phyloP scores from a whole-genome alignment of 768 basidiomycete genomes.

The Suillus subalutaceus region DNA sequence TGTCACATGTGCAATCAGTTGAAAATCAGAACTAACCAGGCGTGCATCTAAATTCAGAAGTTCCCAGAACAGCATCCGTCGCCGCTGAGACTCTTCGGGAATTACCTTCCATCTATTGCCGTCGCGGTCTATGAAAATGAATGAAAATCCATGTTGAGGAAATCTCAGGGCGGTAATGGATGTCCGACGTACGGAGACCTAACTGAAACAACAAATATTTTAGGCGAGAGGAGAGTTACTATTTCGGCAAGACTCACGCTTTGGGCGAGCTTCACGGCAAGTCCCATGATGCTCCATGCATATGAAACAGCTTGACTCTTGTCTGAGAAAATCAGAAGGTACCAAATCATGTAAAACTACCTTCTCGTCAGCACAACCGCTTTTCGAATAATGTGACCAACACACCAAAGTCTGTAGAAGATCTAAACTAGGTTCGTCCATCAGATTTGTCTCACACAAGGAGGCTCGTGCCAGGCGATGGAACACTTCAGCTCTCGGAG shows the following conservation, averaged over 20 bases:
- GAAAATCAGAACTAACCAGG: slow-evolving; percentile 49
- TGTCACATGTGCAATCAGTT: slow-evolving; percentile 15
- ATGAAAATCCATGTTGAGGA: slow-evolving; percentile 11
- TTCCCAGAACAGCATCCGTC: slow-evolving; percentile 74
- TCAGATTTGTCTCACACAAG: slow-evolving; percentile 72
- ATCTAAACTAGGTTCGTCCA: slow-evolving; percentile 77
- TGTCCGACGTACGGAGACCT: slow-evolving; percentile 59
- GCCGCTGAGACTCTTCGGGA: slow-evolving; percentile 73
- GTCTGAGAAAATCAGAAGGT: slow-evolving; percentile 72
- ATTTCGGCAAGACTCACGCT: slow-evolving; percentile 49
- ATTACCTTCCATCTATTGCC: slow-evolving; percentile 63
- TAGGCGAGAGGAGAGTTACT: slow-evolving; percentile 3
- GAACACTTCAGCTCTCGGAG: slow-evolving; percentile 62
- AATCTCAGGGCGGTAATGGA: slow-evolving; percentile 14
- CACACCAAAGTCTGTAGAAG: slow-evolving; percentile 67
- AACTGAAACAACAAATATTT: slow-evolving; percentile 44
- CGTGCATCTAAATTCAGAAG: slow-evolving; percentile 69
- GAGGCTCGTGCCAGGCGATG: slow-evolving; percentile 69
- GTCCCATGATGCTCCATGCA: slow-evolving; percentile 78
- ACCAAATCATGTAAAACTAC: slow-evolving; percentile 78
- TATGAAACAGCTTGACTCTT: slow-evolving; percentile 73
- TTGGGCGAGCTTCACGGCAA: slow-evolving; percentile 72
- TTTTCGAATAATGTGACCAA: slow-evolving; percentile 13
- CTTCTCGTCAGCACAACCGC: slow-evolving; percentile 36
- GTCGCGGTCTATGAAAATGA: slow-evolving; percentile 59